Base-by-base conservation (phyloP, 306 rosid species). In the Sicyos baderoa region DNA sequence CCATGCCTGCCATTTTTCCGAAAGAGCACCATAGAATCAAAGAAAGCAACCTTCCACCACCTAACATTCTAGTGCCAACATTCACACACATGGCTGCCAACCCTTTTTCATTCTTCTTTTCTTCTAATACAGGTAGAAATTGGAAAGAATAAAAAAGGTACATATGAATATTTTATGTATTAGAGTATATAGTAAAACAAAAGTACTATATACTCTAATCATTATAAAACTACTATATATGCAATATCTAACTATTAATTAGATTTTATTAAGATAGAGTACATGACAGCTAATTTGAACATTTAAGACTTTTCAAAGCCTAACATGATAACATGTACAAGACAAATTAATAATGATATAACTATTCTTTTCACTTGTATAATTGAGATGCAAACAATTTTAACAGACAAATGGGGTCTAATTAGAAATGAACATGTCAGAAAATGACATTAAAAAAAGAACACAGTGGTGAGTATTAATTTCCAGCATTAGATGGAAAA, bases 31-130 rank as follows among this genome's bases (percentile, higher is more conserved):
- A 64, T 40, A 64, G 35, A 45, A 45, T 65, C 53, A 42, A 44
- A 44, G 18, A 65, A 45, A 65, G 70, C 54, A 65, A 42, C 70
- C 7, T 6, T 12, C 54, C 19, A 21, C 40, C 54, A 45, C 70
- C 54, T 44, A 0, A 35, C 25, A 61, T 17, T 61, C 68, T 61
- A 18, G 22, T n/a, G 52, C 54, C 29, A 37, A 37, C 69, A 23
- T 27, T 18, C 69, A 17, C 25, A 17, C 69, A 63, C 69, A 63
- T 63, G 69, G n/a, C 51, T 63, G 40, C 69, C 47, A 59, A 32
- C 66, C 47, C 7, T 17, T 59, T 13, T 32, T 18, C 3, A 9
- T 19, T 9, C 6, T 2, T 53, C 21, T 52, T 52, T 7, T 9
- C 21, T 2, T 16, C 18, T 49, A 32, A 32, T 35, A 9, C 48